Evolutionary conservation across 2,329 filamentous ascomycete species (phyloP), one percentile per base, ranked within the genome.

Genomic region (Grosmannia huntii): DNA sequence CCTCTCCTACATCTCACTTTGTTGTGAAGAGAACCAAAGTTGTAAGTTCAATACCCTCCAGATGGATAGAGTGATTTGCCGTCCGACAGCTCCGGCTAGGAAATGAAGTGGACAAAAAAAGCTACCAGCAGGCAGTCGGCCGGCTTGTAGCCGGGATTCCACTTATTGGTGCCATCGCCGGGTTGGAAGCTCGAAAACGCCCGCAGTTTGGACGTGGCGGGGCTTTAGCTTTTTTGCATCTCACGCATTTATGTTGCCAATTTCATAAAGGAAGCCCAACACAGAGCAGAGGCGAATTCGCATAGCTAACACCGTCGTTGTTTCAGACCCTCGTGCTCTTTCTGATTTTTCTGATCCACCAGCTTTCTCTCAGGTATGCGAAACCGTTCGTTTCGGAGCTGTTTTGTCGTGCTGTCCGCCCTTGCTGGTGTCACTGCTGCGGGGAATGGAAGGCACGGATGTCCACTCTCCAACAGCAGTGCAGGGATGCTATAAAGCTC

Each of bases 331-430:
- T 41, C 14, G 10, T 52, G 46, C 25, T n/a, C 21, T 23, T 27
- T 23, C 2, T 10, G 4, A 7, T 23, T 23, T 2, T 9, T 9
- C 19, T 9, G 28, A n/a, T n/a, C 5, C 25, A 44, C 21, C 19
- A n/a, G 5, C 19, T n/a, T 9, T 44, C 41, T 57, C n/a, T 23
- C 16, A 50, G 57, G 52, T 58, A 56, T 41, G 53, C 59, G 59
- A 55, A 60, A 53, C 36, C 36, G 16, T 56, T 6, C 53, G 55
- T 53, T 54, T 25, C 31, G 48, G 38, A 53, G 56, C 53, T 57
- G 57, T 60, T 60, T 62, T 52, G 57, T 23, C 55, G 46, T 59
- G 53, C 56, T 23, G 10, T 25, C 38, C 6, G 10, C 5, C 28
- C 19, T 27, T 28, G 16, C 21, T 11, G 27, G 4, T 16, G 56